Conservation (phyloP, 768 basidiomycete genomes). For the Mycena latifolia region DNA sequence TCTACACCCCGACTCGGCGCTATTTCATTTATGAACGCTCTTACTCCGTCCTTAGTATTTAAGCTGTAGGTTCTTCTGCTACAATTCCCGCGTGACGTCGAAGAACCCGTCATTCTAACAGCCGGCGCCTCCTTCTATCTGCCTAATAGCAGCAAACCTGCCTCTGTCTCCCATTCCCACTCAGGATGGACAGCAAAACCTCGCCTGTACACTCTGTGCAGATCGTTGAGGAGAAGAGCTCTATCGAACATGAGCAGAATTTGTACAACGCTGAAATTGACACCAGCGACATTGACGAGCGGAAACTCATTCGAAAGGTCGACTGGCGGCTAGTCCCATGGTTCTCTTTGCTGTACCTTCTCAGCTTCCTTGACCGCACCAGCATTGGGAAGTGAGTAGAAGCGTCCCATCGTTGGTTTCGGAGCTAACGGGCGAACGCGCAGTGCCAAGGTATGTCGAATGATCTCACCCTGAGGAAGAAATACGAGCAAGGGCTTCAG, state of each 20-base stretch:
- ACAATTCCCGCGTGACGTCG: too few relatives aligned
- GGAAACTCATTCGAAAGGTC: slow-evolving; percentile 67
- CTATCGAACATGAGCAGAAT: slow-evolving; percentile 29
- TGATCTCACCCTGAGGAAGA: neutral
- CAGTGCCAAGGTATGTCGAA: slow-evolving; percentile 65
- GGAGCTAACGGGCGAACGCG: neutral
- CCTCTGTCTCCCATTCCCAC: slow-evolving; percentile 9
- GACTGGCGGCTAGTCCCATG: slow-evolving; percentile 81
- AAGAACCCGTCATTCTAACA: too few relatives aligned
- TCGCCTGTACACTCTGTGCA: slow-evolving; percentile 17
- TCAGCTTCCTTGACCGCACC: slow-evolving; percentile 77
- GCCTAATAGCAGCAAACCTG: too few relatives aligned
- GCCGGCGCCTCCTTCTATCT: too few relatives aligned
- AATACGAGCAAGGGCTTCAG: slow-evolving; percentile 46
- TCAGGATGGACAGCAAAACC: slow-evolving; percentile 29
- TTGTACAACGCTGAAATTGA: slow-evolving; percentile 66
- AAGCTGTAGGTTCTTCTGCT: too few relatives aligned
- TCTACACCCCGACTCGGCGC: too few relatives aligned
- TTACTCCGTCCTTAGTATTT: too few relatives aligned
- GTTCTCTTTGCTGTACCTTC: slow-evolving; percentile 78
- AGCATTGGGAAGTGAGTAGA: slow-evolving; percentile 71
- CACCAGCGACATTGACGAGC: slow-evolving; percentile 65
- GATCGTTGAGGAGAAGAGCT: slow-evolving; percentile 32
- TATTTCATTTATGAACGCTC: too few relatives aligned
- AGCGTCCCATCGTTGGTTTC: neutral